Evolutionary conservation across 2,329 filamentous ascomycete genomes (phyloP).

Genomic region (Stenocarpella maydis): DNA sequence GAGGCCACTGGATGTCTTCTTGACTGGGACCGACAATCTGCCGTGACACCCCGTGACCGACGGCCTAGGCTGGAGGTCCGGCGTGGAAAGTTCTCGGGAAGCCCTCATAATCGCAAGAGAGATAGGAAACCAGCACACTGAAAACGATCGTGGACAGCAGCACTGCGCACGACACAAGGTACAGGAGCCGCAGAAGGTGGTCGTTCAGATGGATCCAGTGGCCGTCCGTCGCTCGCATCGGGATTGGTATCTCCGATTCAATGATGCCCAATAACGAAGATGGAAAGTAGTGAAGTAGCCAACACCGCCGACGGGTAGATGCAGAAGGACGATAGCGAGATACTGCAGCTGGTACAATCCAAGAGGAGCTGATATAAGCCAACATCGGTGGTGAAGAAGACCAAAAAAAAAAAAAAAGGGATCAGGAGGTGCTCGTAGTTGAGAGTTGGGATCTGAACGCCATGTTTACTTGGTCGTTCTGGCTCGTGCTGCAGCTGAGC

Average conservation of each 20-base stretch:
- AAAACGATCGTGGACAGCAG: conserved; percentile 19
- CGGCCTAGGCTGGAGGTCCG: conserved; percentile 34
- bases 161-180: conserved; percentile 25
- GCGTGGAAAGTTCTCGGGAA: conserved; percentile 27
- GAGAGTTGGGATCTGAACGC: neutral
- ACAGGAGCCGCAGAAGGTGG: conserved; percentile 1
- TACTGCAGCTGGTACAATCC: conserved; percentile 26
- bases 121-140: neutral
- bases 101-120: conserved; percentile 22
- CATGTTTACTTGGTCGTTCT: conserved; percentile 18
- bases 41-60: conserved; percentile 29
- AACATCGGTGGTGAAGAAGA: conserved; percentile 2
- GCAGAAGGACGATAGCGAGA: conserved; percentile 31
- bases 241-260: conserved; percentile 16
- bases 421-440: conserved; percentile 2
- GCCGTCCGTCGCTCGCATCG: neutral
- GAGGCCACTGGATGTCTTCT: conserved; percentile 33
- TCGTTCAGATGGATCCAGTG: neutral
- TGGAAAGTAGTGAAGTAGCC: conserved; percentile 20
- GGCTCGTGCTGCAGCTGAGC: neutral
- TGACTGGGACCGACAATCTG: conserved; percentile 25
- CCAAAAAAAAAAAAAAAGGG: neutral
- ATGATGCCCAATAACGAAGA: conserved; percentile 33
- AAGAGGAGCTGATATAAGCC: conserved; percentile 24
- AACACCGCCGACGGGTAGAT: conserved; percentile 31